Evolutionary conservation across 495 filamentous ascomycete genomes (phyloP), one percentile per base, ranked within the genome.

Genomic region (Pyrenopolyporus hunteri): DNA sequence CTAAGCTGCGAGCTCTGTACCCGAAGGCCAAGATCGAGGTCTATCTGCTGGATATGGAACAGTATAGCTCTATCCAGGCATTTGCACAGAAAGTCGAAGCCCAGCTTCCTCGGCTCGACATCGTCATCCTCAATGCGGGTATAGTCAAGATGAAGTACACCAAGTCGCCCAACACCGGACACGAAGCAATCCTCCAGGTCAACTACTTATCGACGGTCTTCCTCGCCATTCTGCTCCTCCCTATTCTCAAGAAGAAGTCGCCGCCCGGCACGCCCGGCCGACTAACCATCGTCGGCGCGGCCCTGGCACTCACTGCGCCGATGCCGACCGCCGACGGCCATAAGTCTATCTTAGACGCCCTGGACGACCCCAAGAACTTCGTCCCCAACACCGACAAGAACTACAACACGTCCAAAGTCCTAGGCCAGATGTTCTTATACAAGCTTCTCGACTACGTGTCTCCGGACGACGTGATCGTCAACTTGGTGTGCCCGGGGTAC

Each of bases 121-220:
- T 81, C 6, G 77, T 70, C 10, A 73, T 85, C 17, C 76, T 85
- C 33, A 86, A 86, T 62, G 82, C 82, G 6, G 84, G 82, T 4
- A 4, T 80, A 6, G 26, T 25, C n/a, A 70, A 70, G 13, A 13
- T 70, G 2, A 63, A 57, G 5, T 80, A 76, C 46, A 50, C 63
- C 3, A 62, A 44, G 0, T 66, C 66, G 10, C 33, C 61, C 0
- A 53, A 31, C 4, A 84, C 81, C 4, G 79, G 78, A 6, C 80
- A 85, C 63, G 81, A 83, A 37, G 60, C 71, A 48, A 64, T 20
- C 6, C n/a, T 81, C 11, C 78, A 81, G 57, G 65, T 79, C 36
- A 81, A 82, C 59, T 78, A 76, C 58, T 69, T 85, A 7, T 78
- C 76, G 5, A 84, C 78, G 0, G 53, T 73, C 6, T 69, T 85